phyloP scores from a whole-genome alignment of 139 green algal species.

The Chlamydomonas sp. region DNA sequence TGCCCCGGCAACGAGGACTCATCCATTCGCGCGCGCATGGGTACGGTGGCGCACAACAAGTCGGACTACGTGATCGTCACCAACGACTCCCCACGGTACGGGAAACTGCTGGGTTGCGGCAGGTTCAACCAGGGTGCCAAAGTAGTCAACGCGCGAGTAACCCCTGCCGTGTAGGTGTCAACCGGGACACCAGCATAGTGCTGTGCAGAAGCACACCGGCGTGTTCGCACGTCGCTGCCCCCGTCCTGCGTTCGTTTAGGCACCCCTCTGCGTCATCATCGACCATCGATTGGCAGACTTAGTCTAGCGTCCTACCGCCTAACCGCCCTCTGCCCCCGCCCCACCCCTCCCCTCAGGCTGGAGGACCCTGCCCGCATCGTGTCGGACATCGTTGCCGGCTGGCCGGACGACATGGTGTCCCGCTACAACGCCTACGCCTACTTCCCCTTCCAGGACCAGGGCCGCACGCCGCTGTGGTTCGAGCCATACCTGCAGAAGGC shows the following conservation, averaged over 20 bases:
- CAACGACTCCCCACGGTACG: slow-evolving; percentile 84
- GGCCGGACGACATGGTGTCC: slow-evolving; percentile 76
- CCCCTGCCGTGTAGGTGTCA: too few relatives aligned
- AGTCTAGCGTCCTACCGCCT: too few relatives aligned
- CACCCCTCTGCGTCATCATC: too few relatives aligned
- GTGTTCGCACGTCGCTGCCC: too few relatives aligned
- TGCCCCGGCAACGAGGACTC: slow-evolving; percentile 74
- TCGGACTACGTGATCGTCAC: slow-evolving; percentile 94
- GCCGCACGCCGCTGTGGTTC: slow-evolving; percentile 70
- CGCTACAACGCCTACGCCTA: slow-evolving; percentile 65
- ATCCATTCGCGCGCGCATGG: slow-evolving; percentile 77
- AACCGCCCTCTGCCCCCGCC: too few relatives aligned
- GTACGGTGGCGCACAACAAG: slow-evolving; percentile 83
- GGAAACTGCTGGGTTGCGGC: neutral
- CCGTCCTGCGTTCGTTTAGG: too few relatives aligned
- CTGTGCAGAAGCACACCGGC: too few relatives aligned
- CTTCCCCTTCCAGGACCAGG: slow-evolving; percentile 70
- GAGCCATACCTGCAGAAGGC: slow-evolving; percentile 71
- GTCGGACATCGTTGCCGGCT: slow-evolving; percentile 81
- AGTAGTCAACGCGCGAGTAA: too few relatives aligned
- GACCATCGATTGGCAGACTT: too few relatives aligned
- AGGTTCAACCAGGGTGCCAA: too few relatives aligned
- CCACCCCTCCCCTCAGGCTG: neutral
- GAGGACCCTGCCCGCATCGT: slow-evolving; percentile 34
- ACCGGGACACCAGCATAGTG: too few relatives aligned